A percentile compares a stretch with the other conserved stretches of the same genome.
Evolutionary conservation across 2,329 filamentous ascomycete species (phyloP).

Genomic region (Xylariaceae sp.): DNA sequence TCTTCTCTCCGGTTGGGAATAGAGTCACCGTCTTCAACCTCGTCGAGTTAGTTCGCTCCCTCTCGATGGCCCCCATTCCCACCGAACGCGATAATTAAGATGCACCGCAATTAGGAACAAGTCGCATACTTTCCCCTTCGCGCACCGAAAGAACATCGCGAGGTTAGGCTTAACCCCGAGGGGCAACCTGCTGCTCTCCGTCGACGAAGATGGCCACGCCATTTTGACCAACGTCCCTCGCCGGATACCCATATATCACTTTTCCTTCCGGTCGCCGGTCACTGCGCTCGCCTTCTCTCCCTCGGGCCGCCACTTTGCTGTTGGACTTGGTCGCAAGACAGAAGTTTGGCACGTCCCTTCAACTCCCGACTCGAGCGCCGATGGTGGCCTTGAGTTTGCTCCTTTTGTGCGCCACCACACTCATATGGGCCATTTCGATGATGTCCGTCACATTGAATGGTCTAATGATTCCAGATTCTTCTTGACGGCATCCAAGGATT

Average conservation of each 20-base stretch:
- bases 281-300: slow-evolving; percentile 86
- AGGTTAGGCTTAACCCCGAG: slow-evolving; percentile 82
- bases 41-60: slow-evolving; percentile 64
- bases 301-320: slow-evolving; percentile 85
- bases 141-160: slow-evolving; percentile 89
- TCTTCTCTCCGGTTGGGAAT: slow-evolving; percentile 95
- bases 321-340: slow-evolving; percentile 78
- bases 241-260: slow-evolving; percentile 84
- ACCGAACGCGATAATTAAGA: not conserved
- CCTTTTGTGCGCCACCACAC: slow-evolving; percentile 87
- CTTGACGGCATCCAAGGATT: slow-evolving; percentile 82
- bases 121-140: slow-evolving; percentile 80
- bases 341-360: slow-evolving; percentile 97
- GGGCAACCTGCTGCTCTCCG: slow-evolving; percentile 85
- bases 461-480: slow-evolving; percentile 95
- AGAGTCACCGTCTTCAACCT: slow-evolving; percentile 93
- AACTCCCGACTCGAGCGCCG: slow-evolving; percentile 72
- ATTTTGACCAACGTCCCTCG: slow-evolving; percentile 88
- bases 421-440: slow-evolving; percentile 85
- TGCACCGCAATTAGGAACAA: slow-evolving; percentile 61
- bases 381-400: slow-evolving; percentile 87
- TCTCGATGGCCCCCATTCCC: slow-evolving; percentile 17
- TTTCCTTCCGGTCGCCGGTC: slow-evolving; percentile 84
- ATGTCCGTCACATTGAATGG: slow-evolving; percentile 84
- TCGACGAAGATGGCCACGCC: slow-evolving; percentile 91